Evolutionary conservation across 1,284 basidiomycete species (phyloP).

Genomic region (Ceratobasidium theobromae): DNA sequence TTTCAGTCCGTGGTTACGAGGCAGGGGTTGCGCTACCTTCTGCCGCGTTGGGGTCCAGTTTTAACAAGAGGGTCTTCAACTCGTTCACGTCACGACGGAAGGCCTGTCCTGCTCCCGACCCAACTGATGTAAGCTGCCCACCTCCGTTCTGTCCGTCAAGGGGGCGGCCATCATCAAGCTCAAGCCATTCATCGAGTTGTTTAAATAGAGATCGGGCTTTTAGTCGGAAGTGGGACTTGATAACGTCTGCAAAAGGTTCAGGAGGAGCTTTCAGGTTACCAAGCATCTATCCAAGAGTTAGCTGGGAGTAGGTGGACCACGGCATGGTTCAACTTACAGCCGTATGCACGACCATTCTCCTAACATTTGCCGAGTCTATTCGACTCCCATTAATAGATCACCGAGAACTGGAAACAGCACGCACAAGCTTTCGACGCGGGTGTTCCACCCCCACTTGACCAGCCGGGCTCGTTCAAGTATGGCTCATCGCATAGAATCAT

Average conservation of each 20-base stretch:
- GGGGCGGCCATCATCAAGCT: constrained; percentile 64
- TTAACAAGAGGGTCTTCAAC: constrained; percentile 27
- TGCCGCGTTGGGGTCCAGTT: constrained; percentile 21
- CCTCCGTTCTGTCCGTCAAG: constrained; percentile 52
- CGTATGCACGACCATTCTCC: constrained; percentile 83
- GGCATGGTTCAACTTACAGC: constrained; percentile 56
- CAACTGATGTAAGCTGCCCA: constrained; percentile 43
- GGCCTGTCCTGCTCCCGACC: constrained; percentile 53
- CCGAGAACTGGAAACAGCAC: constrained; percentile 38
- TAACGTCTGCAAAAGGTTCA: constrained; percentile 77
- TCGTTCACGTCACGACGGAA: constrained; percentile 59
- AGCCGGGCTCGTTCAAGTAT: constrained; percentile 86
- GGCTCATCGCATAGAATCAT: constrained; percentile 91
- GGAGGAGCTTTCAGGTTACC: constrained; percentile 78
- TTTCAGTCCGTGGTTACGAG: constrained; percentile 18
- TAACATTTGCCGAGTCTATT: constrained; percentile 80
- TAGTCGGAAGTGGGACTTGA: constrained; percentile 86
- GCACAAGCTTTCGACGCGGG: constrained; percentile 71
- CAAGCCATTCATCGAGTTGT: constrained; percentile 80
- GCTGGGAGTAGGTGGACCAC: constrained; percentile 4
- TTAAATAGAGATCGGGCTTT: constrained; percentile 68
- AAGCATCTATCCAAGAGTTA: constrained; percentile 63
- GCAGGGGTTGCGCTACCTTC: neutral
- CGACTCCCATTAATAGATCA: neutral
- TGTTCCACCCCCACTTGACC: constrained; percentile 70